These are phyloP conservation scores for Fusarium napiforme DNA, from an alignment of 2,329 filamentous ascomycete species.

Conservation along the genomic window DNA sequence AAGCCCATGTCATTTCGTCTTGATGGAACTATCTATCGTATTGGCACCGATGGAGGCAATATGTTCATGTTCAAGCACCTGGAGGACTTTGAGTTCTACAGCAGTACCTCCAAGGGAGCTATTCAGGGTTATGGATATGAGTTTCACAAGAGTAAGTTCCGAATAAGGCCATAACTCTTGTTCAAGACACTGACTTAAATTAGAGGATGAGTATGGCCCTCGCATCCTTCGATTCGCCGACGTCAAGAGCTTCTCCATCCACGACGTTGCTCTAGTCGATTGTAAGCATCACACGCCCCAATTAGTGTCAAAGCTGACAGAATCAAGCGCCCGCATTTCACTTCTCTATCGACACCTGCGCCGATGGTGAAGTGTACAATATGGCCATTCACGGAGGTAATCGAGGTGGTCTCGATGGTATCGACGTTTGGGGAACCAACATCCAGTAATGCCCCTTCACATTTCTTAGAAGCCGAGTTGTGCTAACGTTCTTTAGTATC, in stretches of 20 bases:
- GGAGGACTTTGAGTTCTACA: constrained; percentile 36
- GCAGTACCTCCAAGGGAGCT: constrained; percentile 36
- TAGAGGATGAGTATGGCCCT: constrained; percentile 31
- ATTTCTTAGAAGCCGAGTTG: no score
- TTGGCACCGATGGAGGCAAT: constrained; percentile 26
- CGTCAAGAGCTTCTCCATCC: constrained; percentile 32
- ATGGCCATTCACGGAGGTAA: constrained; percentile 35
- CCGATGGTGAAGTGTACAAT: constrained; percentile 34
- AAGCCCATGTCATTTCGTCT: constrained; percentile 36
- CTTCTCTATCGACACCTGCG: constrained; percentile 33
- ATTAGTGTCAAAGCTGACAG: not conserved
- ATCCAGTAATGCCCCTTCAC: not conserved
- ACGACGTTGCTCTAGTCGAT: constrained; percentile 36
- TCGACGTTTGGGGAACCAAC: constrained; percentile 35
- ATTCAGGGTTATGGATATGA: constrained; percentile 26
- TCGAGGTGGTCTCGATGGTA: constrained; percentile 29
- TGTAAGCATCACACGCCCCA: not conserved
- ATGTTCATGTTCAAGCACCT: constrained; percentile 39
- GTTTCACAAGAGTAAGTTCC: not conserved
- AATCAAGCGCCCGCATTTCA: constrained; percentile 26
- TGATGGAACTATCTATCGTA: constrained; percentile 31
- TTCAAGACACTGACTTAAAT: not conserved
- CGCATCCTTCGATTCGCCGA: constrained; percentile 35
- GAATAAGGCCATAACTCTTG: rapidly evolving
- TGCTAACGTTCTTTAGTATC: not conserved